These are phyloP conservation scores for Xanthoconium stramineum DNA, from an alignment of 768 basidiomycete genomes.

Conservation along the genomic window DNA sequence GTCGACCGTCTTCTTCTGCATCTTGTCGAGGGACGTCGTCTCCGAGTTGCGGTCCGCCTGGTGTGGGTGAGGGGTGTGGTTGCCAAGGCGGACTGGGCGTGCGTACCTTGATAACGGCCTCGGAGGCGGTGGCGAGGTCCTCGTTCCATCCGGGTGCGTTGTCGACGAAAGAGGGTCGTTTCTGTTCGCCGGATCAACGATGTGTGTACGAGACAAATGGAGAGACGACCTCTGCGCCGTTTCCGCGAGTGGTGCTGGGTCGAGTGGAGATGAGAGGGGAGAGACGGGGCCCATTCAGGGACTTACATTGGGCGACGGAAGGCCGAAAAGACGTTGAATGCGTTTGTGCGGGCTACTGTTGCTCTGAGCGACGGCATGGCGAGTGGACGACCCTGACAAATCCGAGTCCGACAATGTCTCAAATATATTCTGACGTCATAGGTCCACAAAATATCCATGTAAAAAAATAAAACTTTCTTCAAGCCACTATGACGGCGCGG, in stretches of 20 bases:
- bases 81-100: background rate
- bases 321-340: background rate
- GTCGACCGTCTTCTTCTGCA: conserved; percentile 24
- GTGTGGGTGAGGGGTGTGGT: background rate
- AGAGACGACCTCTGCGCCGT: conserved; percentile 47
- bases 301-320: conserved; percentile 6
- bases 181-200: conserved; percentile 45
- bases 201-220: background rate
- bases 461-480: background rate
- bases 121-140: conserved; percentile 56
- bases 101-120: conserved; percentile 60
- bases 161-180: conserved; percentile 46
- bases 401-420: background rate
- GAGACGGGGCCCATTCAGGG: background rate
- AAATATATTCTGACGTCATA: background rate
- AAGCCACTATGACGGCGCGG: conserved; percentile 26
- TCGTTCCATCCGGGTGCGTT: conserved; percentile 74
- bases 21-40: conserved; percentile 10
- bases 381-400: background rate
- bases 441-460: background rate
- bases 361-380: conserved; percentile 18
- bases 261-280: conserved; percentile 2
- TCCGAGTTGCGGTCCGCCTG: conserved; percentile 26
- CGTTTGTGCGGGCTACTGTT: background rate
- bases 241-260: conserved; percentile 55